Conservation (phyloP, 2,329 filamentous ascomycete species). For the Microsporum audouinii region DNA sequence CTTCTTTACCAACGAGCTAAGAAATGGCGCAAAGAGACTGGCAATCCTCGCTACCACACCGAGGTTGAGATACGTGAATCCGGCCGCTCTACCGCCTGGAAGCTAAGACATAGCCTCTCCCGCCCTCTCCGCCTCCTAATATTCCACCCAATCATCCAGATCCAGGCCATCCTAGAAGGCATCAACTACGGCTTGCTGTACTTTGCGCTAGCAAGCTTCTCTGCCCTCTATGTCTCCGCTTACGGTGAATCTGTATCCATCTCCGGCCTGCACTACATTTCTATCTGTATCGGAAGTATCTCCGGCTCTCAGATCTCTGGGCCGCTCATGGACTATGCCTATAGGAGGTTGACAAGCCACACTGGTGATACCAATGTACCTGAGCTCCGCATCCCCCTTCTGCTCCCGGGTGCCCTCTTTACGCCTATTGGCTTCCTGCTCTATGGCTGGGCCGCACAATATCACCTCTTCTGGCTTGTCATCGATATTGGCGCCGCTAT, state of each 20-base stretch:
- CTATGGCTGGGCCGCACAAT: constrained; percentile 48
- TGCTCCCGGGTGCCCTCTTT: constrained; percentile 44
- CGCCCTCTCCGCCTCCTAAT: too few species aligned
- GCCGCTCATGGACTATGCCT: neutral
- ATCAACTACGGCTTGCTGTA: constrained; percentile 49
- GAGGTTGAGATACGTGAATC: too few species aligned
- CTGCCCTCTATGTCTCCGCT: constrained; percentile 42
- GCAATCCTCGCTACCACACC: constrained; percentile 25
- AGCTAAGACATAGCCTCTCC: too few species aligned
- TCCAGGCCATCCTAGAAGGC: too few species aligned
- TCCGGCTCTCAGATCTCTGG: neutral
- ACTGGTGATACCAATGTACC: constrained; percentile 10
- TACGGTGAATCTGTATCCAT: constrained; percentile 48
- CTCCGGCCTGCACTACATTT: constrained; percentile 53
- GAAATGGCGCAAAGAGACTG: constrained; percentile 33
- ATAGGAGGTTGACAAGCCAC: constrained; percentile 20
- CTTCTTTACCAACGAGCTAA: constrained; percentile 24
- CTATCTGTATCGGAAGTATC: constrained; percentile 51
- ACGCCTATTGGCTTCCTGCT: constrained; percentile 45
- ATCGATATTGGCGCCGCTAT: constrained; percentile 24
- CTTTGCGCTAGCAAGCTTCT: constrained; percentile 41
- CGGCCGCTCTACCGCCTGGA: too few species aligned
- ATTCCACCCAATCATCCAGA: too few species aligned
- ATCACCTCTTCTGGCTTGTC: constrained; percentile 46
- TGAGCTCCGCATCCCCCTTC: constrained; percentile 41